Evolutionary conservation across 768 basidiomycete species (phyloP), one percentile per base, ranked within the genome.

Genomic region (Flagelloscypha sp.): DNA sequence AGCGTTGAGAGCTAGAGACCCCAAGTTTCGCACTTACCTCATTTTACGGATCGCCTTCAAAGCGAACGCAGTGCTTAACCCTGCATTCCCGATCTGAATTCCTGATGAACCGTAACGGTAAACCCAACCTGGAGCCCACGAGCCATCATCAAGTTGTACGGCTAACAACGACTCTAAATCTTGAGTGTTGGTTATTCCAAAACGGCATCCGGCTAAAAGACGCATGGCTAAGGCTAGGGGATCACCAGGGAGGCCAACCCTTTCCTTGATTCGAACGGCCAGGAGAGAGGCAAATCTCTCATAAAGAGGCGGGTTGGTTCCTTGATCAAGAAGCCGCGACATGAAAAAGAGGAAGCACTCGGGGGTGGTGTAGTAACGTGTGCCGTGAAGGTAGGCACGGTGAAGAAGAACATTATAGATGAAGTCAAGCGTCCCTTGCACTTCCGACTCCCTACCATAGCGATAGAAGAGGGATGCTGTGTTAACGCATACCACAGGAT

Each of bases 141-240:
- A 66, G 12, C 76, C 76, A 43, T 77, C 74, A 39, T 68, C 67
- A 37, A 55, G 57, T 44, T 77, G 76, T 38, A 72, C 47, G 4
- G 59, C 48, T 2, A 70, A 58, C 6, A 79, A 61, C 13, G 53
- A 47, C 6, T 59, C 53, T 6, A 72, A 42, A 47, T 77, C 76
- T 2, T 63, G 52, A 11, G 65, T 56, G 45, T 70, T 56, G 18
- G 48, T 45, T 12, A 74, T 33, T 5, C 63, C 70, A 7, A 50
- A 55, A 1, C 58, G 50, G 27, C 67, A 67, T n/a, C n/a, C n/a
- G 1, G 64, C 65, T 13, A 72, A 41, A 30, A 79, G 58, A 0
- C 75, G 72, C 70, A 74, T 72, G 0, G 72, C 68, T 1, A 77
- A 64, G 5, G 71, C 70, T n/a, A 75, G 52, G 2, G 74, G 60